A percentile compares a stretch with the other conserved stretches of the same genome.
phyloP scores from a whole-genome alignment of 2,329 filamentous ascomycete genomes.

The Colletotrichum tofieldiae region DNA sequence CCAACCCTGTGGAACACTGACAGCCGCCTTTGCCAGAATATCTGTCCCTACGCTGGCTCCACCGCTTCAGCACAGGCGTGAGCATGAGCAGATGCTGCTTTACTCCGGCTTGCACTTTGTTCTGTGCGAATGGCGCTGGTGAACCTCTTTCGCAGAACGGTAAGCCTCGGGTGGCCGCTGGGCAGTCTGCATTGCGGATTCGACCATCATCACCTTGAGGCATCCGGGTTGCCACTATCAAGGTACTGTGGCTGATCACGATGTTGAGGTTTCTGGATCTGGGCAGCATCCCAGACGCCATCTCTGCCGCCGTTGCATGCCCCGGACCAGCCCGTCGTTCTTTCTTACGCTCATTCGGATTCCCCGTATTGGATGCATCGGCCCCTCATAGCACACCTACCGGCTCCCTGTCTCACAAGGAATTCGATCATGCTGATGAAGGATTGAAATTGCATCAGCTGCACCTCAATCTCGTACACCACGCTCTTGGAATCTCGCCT shows the following conservation, averaged over 20 bases:
- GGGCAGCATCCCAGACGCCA: background rate
- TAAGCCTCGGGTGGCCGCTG: background rate
- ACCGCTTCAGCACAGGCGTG: background rate
- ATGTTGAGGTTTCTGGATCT: background rate
- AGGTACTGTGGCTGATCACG: background rate
- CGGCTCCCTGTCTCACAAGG: conserved; percentile 15
- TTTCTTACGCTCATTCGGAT: conserved; percentile 11
- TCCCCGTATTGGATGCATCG: conserved; percentile 3
- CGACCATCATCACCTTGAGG: background rate
- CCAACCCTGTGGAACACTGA: conserved; percentile 28
- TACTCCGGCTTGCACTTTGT: background rate
- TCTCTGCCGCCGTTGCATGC: background rate
- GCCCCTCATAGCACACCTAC: background rate
- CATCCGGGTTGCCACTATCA: background rate
- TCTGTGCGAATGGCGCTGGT: background rate
- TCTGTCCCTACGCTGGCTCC: background rate
- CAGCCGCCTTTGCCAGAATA: conserved; percentile 38
- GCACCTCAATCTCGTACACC: conserved; percentile 30
- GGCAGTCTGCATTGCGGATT: background rate
- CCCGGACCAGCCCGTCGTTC: conserved; percentile 5
- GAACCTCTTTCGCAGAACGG: background rate
- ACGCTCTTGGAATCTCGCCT: conserved; percentile 10
- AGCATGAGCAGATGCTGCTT: background rate
- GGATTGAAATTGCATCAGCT: conserved; percentile 35
- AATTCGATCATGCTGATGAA: conserved; percentile 27